Conservation (phyloP, 2,329 filamentous ascomycete species). For the Monosporascus sp. region DNA sequence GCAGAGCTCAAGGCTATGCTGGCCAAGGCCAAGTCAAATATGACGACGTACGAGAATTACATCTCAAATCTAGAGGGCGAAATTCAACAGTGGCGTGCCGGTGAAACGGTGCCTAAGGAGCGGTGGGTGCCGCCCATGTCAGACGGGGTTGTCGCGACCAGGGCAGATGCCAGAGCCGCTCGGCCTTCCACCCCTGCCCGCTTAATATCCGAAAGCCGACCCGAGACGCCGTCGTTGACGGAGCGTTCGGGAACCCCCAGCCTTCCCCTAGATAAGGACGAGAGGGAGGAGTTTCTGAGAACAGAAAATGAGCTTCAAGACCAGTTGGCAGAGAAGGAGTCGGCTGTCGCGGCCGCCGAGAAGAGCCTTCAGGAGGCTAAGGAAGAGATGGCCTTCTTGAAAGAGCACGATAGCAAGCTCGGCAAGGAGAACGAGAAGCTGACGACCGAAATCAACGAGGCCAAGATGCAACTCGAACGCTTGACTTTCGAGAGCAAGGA, state of each 20-base stretch:
- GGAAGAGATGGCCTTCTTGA: conserved; percentile 79
- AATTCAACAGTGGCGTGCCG: conserved; percentile 79
- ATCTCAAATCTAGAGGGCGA: conserved; percentile 79
- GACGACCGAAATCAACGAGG: conserved; percentile 79
- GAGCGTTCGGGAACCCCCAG: conserved; percentile 85
- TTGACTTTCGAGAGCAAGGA: conserved; percentile 95
- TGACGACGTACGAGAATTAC: conserved; percentile 83
- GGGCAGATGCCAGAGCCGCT: conserved; percentile 37
- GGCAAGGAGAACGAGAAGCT: conserved; percentile 89
- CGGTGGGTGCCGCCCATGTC: conserved; percentile 70
- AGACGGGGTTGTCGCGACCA: conserved; percentile 43
- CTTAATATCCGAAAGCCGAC: conserved; percentile 50
- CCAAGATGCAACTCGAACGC: conserved; percentile 95
- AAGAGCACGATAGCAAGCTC: conserved; percentile 77
- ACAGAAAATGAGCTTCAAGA: conserved; percentile 97
- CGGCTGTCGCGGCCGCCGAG: conserved; percentile 71
- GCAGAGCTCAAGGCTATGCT: conserved; percentile 89
- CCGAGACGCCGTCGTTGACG: conserved; percentile 61
- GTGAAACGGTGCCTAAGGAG: conserved; percentile 84
- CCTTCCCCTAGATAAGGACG: conserved; percentile 87
- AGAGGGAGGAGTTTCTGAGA: conserved; percentile 90
- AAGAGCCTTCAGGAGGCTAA: conserved; percentile 76
- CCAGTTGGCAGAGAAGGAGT: conserved; percentile 89
- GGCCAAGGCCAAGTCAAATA: conserved; percentile 85
- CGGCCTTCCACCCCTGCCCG: conserved; percentile 51